phyloP scores from a whole-genome alignment of 1,284 basidiomycete species.

The Cryptococcus amylolentus region DNA sequence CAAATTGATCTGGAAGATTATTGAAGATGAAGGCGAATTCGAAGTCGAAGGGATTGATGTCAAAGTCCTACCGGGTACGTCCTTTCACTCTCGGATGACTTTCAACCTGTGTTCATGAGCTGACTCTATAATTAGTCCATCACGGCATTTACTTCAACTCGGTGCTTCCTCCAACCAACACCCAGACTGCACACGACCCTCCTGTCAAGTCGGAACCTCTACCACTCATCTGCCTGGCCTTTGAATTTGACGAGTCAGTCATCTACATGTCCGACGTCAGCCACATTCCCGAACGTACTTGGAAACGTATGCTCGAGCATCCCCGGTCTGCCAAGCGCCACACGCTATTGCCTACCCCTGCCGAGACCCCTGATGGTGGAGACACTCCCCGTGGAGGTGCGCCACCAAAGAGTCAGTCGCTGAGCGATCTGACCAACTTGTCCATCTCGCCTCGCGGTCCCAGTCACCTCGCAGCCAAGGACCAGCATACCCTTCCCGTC shows the following conservation, averaged over 20 bases:
- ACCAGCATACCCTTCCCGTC: conserved; percentile 15
- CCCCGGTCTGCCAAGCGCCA: neutral
- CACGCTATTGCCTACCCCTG: conserved; percentile 5
- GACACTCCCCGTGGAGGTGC: neutral
- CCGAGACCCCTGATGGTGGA: conserved; percentile 1
- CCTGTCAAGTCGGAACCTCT: conserved; percentile 12
- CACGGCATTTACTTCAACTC: conserved; percentile 40
- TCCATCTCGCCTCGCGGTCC: conserved; percentile 3
- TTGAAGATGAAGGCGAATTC: conserved; percentile 40
- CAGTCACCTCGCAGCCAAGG: neutral
- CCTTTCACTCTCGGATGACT: conserved; percentile 2
- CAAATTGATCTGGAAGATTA: conserved; percentile 33
- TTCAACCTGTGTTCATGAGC: neutral
- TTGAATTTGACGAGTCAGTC: conserved; percentile 40
- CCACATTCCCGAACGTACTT: conserved; percentile 32
- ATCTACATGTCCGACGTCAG: conserved; percentile 46
- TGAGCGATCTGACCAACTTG: neutral
- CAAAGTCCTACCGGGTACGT: conserved; percentile 31
- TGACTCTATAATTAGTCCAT: conserved; percentile 17
- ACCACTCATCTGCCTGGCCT: conserved; percentile 46
- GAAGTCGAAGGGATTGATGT: conserved; percentile 39
- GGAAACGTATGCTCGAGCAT: conserved; percentile 19
- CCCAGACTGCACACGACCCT: conserved; percentile 1
- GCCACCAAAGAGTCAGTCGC: neutral
- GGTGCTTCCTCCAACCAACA: conserved; percentile 13